Base-by-base conservation (phyloP, 2,329 filamentous ascomycete species). In the Cordyceps militaris region DNA sequence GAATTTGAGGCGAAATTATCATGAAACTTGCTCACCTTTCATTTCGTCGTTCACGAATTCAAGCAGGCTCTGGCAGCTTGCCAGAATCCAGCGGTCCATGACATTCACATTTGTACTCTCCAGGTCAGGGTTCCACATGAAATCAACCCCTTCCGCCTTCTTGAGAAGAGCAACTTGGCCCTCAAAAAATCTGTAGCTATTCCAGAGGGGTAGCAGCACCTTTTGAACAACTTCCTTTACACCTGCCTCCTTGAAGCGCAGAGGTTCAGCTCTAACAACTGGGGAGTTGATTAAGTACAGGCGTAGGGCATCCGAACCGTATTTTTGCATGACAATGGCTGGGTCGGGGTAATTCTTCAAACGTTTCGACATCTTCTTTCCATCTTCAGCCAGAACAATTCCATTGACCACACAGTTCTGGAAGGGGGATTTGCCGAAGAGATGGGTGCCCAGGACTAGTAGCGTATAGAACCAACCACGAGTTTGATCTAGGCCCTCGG, bases 291-390 rank as follows among this genome's bases (percentile, higher is more conserved):
- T 97, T 67, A 97, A 81, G 69, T 97, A 97, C n/a, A 97, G 79
- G 57, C 93, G 87, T 51, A 97, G 82, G 30, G 93, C 91, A 74
- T 97, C 93, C 1, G 91, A 92, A 21, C 93, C 93, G 69, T 96
- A 96, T 67, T 88, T 88, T 59, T 88, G 76, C 80, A 97, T 94
- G 63, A 97, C 84, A 53, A 91, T 76, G 58, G 77, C 78, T 11
- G 93, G 93, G 66, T 96, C 91, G 0, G 93, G 93, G 71, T 96
- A 97, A 73, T 97, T 97, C 77, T 97, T 95, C 59, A 96, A 79
- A 56, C 93, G 85, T 75, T 97, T 97, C 7, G 91, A 96, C 93
- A 97, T 97, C 79, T 97, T 97, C 79, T 96, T 97, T 57, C 93
- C 93, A 67, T 96, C 91, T 70, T 96, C 91, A 1, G 92, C 92